These are phyloP conservation scores for Yamadazyma buinensis DNA, from an alignment of 1,139 yeast genomes.

Conservation along the genomic window DNA sequence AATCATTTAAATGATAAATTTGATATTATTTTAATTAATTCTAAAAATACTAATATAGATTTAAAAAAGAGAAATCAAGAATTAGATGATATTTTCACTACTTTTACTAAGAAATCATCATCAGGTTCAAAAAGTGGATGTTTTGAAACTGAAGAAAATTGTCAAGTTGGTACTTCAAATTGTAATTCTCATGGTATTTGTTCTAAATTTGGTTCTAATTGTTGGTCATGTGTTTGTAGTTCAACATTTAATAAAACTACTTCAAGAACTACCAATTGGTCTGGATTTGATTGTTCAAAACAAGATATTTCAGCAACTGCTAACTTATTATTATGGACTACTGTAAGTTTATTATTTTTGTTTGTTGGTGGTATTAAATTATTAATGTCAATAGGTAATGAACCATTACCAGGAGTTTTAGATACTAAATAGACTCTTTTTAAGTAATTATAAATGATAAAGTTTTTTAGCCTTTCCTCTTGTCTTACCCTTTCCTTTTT, in stretches of 20 bases:
- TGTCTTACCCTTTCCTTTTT: too few relatives aligned
- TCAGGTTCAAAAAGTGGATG: conserved; percentile 19
- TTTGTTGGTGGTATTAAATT: conserved; percentile 54
- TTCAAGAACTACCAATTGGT: conserved; percentile 59
- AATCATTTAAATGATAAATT: conserved; percentile 22
- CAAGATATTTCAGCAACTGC: conserved; percentile 62
- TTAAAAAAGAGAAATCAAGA: conserved; percentile 22
- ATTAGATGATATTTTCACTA: conserved; percentile 14
- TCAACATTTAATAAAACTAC: conserved; percentile 44
- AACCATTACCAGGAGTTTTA: conserved; percentile 66
- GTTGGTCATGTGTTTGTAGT: conserved; percentile 60
- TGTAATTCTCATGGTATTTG: conserved; percentile 69
- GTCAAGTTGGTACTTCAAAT: conserved; percentile 48
- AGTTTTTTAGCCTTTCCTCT: too few relatives aligned
- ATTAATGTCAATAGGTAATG: conserved; percentile 50
- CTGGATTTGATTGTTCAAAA: conserved; percentile 64
- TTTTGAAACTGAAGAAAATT: conserved; percentile 46
- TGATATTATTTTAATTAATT: conserved; percentile 27
- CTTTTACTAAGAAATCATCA: conserved; percentile 4
- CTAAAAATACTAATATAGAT: conserved; percentile 14
- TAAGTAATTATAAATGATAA: too few relatives aligned
- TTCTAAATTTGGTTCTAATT: conserved; percentile 31
- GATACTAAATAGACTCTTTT: conserved; percentile 39
- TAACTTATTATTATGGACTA: conserved; percentile 65
- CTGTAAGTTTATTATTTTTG: conserved; percentile 42